Percentiles rank a stretch among this genome's conserved stretches.
Evolutionary conservation across 129 eudicot species (phyloP).

Genomic region (Saussurea involucrata): DNA sequence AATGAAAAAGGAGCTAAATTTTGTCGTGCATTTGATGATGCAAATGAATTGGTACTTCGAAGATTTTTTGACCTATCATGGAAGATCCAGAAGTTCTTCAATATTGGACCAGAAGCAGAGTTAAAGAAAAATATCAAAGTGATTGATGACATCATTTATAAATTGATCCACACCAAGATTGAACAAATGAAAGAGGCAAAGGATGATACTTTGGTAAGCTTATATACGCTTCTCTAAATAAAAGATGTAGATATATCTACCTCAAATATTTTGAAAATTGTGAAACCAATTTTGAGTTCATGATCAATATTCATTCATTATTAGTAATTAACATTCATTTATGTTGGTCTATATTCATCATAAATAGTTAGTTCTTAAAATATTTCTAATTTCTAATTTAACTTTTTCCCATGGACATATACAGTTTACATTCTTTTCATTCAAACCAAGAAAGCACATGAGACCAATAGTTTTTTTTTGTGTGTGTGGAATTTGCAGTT

Average conservation of each 20-base stretch:
- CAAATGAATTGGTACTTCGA: slow-evolving; percentile 35
- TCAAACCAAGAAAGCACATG: not conserved
- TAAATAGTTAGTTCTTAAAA: not conserved
- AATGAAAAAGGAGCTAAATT: slow-evolving; percentile 23
- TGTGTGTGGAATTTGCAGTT: not conserved
- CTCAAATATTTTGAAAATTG: not conserved
- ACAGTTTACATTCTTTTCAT: not conserved
- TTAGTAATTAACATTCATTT: no score
- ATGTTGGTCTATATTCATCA: not conserved
- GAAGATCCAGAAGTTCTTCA: slow-evolving; percentile 43
- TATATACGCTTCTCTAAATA: not conserved
- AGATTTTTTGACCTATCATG: slow-evolving; percentile 47
- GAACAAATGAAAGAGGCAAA: slow-evolving; percentile 31
- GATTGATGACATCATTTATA: not conserved
- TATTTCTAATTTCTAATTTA: not conserved
- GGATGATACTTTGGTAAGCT: not conserved
- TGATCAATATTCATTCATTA: not conserved
- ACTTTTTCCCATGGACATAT: not conserved
- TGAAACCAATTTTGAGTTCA: not conserved
- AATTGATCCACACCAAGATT: not conserved
- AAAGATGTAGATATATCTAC: not conserved
- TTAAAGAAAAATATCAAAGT: not conserved
- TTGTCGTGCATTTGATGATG: slow-evolving; percentile 56
- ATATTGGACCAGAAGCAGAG: slow-evolving; percentile 26
- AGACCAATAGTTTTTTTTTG: not conserved